These are phyloP conservation scores for Vaucheria bursata DNA, from an alignment of 352 stramenopile genomes.

Conservation along the genomic window DNA sequence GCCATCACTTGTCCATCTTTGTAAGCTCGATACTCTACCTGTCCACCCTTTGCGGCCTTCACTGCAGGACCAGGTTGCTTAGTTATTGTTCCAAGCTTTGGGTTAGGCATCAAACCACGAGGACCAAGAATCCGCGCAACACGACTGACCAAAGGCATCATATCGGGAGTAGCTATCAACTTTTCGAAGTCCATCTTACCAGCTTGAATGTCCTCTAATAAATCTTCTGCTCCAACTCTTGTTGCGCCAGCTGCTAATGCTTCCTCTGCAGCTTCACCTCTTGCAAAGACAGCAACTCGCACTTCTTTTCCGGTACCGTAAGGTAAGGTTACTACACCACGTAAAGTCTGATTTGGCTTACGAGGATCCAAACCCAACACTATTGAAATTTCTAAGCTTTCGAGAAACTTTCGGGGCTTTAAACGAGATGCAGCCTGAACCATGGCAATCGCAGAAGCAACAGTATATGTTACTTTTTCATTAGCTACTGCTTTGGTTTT, in stretches of 20 bases:
- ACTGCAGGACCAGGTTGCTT: constrained; percentile 73
- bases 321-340: constrained; percentile 36
- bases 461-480: neutral
- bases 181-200: constrained; percentile 67
- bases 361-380: constrained; percentile 44
- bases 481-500: neutral
- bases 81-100: constrained; percentile 91
- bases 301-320: constrained; percentile 47
- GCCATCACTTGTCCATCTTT: constrained; percentile 34
- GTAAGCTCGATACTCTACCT: constrained; percentile 32
- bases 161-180: constrained; percentile 78
- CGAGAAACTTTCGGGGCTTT: constrained; percentile 1
- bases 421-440: neutral
- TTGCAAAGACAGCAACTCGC: constrained; percentile 74
- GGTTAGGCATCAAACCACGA: constrained; percentile 92
- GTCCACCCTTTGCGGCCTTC: constrained; percentile 32
- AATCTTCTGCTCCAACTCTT: constrained; percentile 76
- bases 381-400: constrained; percentile 37
- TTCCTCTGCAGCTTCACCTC: constrained; percentile 71
- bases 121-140: constrained; percentile 86
- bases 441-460: constrained; percentile 5
- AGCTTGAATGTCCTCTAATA: constrained; percentile 72
- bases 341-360: constrained; percentile 48
- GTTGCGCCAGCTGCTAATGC: constrained; percentile 72
- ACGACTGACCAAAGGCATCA: constrained; percentile 81